Base-by-base conservation (phyloP, 345 rosid genomes). In the Corchorus capsularis region DNA sequence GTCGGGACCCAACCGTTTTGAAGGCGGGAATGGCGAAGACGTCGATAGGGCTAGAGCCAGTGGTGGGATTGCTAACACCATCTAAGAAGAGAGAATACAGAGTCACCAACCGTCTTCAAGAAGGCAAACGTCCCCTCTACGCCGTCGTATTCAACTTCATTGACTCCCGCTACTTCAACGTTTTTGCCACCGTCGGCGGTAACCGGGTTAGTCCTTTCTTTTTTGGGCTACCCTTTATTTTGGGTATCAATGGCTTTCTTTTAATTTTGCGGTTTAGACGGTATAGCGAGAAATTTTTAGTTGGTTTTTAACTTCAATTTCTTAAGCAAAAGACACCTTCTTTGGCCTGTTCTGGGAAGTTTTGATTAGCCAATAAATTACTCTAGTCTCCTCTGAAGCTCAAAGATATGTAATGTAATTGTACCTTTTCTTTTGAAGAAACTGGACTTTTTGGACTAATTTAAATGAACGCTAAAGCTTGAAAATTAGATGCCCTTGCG, bases 61-160 rank as follows among this genome's bases (percentile, higher is more conserved):
- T 89, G 83, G 92, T 89, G 78, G 99, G 99, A 34, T 87, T 97
- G 8, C 84, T 92, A 50, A 73, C 83, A 9, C 88, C 92, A 22
- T 87, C 94, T 9, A 92, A 87, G 91, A 92, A 90, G 83, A 90
- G 78, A 64, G 92, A 90, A 17, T 96, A 93, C 86, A 86, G 87
- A 83, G 88, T 92, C 72, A 91, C 92, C 57, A 96, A 96, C 74
- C 87, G 91, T 63, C 93, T 93, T 59, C 98, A 93, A 76, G 99
- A 96, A 77, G 96, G 92, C 82, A 93, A 93, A 83, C 94, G 92
- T 6, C 99, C 99, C 64, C 82, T 96, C 34, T 96, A 93, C 79
- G 99, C 97, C 75, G 90, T 96, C 78, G 90, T 92, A 71, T 96
- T 93, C 81, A 93, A 96, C 88, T 96, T 96, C 91, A 87, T 96